Conservation (phyloP, 176 grass and related monocot species). For the Musa acuminata region DNA sequence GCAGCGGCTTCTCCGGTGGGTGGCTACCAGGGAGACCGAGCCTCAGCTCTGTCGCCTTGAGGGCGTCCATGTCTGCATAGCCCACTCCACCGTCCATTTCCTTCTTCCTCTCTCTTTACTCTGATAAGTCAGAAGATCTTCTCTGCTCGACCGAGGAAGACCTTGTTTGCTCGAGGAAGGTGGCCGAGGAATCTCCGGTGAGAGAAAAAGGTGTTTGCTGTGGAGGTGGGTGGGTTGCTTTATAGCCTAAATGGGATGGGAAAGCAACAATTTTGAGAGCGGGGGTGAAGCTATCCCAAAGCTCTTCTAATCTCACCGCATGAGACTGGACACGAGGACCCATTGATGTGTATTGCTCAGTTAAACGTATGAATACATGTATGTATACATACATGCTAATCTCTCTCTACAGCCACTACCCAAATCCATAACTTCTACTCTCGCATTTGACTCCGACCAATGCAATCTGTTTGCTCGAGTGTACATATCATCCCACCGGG, state of each 20-base stretch:
- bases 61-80: constrained; percentile 4
- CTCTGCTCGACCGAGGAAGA: background rate
- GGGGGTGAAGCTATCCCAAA: background rate
- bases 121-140: no score
- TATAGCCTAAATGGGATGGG: background rate
- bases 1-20: background rate
- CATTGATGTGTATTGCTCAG: background rate
- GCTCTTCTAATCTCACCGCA: background rate
- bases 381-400: background rate
- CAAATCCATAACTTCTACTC: no score
- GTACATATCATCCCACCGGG: no score
- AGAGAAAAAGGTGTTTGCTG: background rate
- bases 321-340: background rate
- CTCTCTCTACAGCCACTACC: background rate
- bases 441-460: no score
- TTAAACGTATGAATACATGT: background rate
- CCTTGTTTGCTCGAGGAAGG: no score
- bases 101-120: background rate
- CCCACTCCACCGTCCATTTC: constrained; percentile 33
- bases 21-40: constrained; percentile 73
- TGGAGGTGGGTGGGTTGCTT: background rate
- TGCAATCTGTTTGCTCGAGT: no score
- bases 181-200: background rate
- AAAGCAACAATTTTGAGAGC: background rate
- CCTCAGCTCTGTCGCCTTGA: constrained; percentile 79